These are phyloP conservation scores for Leucocoprinus sp. DNA, from an alignment of 768 basidiomycete genomes.

Conservation along the genomic window DNA sequence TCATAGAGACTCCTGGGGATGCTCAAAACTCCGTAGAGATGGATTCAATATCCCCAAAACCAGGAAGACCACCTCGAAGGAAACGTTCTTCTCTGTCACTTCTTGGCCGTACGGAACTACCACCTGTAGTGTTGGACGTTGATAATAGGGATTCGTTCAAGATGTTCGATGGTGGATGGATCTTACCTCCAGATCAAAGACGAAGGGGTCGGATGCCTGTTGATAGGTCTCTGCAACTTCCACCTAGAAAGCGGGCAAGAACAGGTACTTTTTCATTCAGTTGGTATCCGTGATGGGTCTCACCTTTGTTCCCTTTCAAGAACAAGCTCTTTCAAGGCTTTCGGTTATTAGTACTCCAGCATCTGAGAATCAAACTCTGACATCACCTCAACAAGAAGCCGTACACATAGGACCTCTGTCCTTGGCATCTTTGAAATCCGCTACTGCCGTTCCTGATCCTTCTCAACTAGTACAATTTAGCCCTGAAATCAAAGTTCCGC, in stretches of 20 bases:
- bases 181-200: slow-evolving; percentile 66
- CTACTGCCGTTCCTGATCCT: background rate
- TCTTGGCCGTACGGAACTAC: slow-evolving; percentile 25
- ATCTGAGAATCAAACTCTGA: slow-evolving; percentile 37
- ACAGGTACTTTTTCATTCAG: slow-evolving; percentile 26
- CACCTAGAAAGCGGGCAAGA: slow-evolving; percentile 49
- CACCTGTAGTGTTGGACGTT: slow-evolving; percentile 61
- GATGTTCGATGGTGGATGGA: slow-evolving; percentile 84
- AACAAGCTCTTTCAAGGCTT: slow-evolving; percentile 33
- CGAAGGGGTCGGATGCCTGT: slow-evolving; percentile 46
- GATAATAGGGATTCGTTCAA: slow-evolving; percentile 68
- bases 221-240: slow-evolving; percentile 37
- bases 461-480: background rate
- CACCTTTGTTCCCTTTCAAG: slow-evolving; percentile 13
- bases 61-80: slow-evolving; percentile 14
- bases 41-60: slow-evolving; percentile 4
- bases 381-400: slow-evolving; percentile 16
- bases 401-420: slow-evolving; percentile 4
- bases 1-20: slow-evolving; percentile 27
- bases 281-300: slow-evolving; percentile 4
- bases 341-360: slow-evolving; percentile 39
- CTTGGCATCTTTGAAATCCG: slow-evolving; percentile 16
- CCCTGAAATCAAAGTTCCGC: background rate
- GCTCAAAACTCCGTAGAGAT: background rate
- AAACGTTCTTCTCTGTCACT: slow-evolving; percentile 22